phyloP scores from a whole-genome alignment of 2,329 filamentous ascomycete species.

The Apiospora koreana region DNA sequence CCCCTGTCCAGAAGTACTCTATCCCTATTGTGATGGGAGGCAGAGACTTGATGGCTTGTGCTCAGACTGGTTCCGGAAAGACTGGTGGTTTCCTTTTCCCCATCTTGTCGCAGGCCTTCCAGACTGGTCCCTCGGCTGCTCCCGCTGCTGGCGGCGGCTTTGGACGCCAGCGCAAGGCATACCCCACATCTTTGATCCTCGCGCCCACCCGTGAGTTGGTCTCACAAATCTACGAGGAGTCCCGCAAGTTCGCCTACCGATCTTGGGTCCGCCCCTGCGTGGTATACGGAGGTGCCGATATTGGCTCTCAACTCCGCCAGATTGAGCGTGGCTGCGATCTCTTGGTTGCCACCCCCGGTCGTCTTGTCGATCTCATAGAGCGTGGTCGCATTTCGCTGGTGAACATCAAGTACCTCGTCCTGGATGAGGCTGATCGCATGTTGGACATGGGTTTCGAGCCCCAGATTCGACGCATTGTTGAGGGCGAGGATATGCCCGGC shows the following conservation, averaged over 20 bases:
- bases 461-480: constrained; percentile 97
- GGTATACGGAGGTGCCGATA: constrained; percentile 98
- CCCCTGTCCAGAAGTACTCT: constrained; percentile 98
- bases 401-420: constrained; percentile 99
- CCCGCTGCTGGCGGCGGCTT: constrained; percentile 70
- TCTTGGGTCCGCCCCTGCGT: constrained; percentile 99
- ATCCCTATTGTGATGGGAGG: constrained; percentile 98
- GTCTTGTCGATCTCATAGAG: constrained; percentile 97
- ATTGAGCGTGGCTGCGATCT: constrained; percentile 97
- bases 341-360: constrained; percentile 93
- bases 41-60: constrained; percentile 98
- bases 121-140: constrained; percentile 75
- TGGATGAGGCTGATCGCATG: constrained; percentile 99
- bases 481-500: constrained; percentile 94
- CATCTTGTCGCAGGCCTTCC: constrained; percentile 96
- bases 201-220: constrained; percentile 98
- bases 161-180: constrained; percentile 94
- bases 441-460: constrained; percentile 99
- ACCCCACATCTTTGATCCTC: constrained; percentile 92
- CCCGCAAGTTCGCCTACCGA: constrained; percentile 97
- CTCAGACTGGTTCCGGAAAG: constrained; percentile 99
- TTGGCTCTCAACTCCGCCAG: constrained; percentile 95
- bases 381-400: constrained; percentile 95
- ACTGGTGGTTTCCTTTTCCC: constrained; percentile 99
- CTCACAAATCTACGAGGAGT: constrained; percentile 96